phyloP scores from a whole-genome alignment of 2,329 filamentous ascomycete species.

The Endoconidiophora laricicola region DNA sequence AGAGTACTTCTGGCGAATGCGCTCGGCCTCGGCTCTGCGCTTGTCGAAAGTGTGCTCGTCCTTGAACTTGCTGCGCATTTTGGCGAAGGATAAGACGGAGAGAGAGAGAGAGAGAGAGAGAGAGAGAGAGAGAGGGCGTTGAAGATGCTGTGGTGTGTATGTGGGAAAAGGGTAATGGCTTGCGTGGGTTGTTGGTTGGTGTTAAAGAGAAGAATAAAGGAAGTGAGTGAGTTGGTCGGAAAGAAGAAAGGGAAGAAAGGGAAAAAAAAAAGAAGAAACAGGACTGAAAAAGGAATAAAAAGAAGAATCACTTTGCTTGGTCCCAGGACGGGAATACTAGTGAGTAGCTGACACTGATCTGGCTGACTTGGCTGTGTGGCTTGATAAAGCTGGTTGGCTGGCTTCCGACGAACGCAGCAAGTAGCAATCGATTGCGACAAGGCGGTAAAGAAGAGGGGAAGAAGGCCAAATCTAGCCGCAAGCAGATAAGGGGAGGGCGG shows the following conservation, averaged over 20 bases:
- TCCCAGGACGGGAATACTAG: too few relatives aligned
- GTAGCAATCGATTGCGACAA: too few relatives aligned
- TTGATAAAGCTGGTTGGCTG: too few relatives aligned
- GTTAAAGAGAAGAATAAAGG: background rate
- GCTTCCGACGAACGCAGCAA: too few relatives aligned
- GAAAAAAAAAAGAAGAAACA: background rate
- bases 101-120: background rate
- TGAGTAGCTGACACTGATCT: too few relatives aligned
- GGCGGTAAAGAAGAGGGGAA: background rate
- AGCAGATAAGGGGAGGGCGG: background rate
- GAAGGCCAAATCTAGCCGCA: background rate
- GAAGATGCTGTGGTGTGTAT: background rate
- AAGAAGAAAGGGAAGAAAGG: conserved; percentile 1
- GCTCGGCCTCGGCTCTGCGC: conserved; percentile 99
- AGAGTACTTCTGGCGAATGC: conserved; percentile 96
- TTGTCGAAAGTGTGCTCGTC: conserved; percentile 99
- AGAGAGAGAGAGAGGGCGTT: background rate
- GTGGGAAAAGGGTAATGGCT: background rate
- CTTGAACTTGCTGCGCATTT: conserved; percentile 99
- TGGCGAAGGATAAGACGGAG: conserved; percentile 26
- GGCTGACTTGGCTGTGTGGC: too few relatives aligned
- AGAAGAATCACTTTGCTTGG: background rate
- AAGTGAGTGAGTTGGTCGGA: background rate
- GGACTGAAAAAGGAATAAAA: background rate
- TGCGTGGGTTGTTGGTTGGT: background rate